These are phyloP conservation scores for Phlyctochytrium arcticum DNA, from an alignment of 192 early-diverging fungal genomes.

Conservation along the genomic window DNA sequence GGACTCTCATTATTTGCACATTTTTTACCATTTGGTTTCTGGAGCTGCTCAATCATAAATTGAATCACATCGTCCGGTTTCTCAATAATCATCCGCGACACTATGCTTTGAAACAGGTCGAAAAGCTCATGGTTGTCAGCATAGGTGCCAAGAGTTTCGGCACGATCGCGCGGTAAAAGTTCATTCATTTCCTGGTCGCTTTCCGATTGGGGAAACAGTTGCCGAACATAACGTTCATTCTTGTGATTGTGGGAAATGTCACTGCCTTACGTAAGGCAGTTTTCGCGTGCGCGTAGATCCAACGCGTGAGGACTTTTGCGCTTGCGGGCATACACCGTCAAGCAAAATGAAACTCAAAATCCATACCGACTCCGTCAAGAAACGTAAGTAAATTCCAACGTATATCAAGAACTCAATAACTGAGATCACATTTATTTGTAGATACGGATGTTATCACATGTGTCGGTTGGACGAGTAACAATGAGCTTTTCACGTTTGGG, in stretches of 20 bases:
- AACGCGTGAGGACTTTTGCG: no score
- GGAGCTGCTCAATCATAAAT: slow-evolving; percentile 45
- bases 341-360: slow-evolving; percentile 39
- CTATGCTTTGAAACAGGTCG: slow-evolving; percentile 42
- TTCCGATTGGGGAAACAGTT: no score
- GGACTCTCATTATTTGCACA: background rate
- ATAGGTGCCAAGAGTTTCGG: slow-evolving; percentile 41
- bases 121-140: slow-evolving; percentile 54
- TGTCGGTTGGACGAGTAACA: slow-evolving; percentile 54
- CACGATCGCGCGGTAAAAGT: slow-evolving; percentile 26
- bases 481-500: slow-evolving; percentile 56
- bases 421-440: slow-evolving; percentile 1
- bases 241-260: no score
- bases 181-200: slow-evolving; percentile 30
- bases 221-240: no score
- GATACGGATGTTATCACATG: slow-evolving; percentile 50
- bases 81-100: slow-evolving; percentile 37
- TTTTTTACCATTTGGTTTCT: slow-evolving; percentile 26
- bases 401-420: background rate
- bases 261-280: no score
- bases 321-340: no score
- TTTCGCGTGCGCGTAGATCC: no score
- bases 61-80: slow-evolving; percentile 45
- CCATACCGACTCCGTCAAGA: slow-evolving; percentile 24
- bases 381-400: slow-evolving; percentile 20